Evolutionary conservation across 768 basidiomycete species (phyloP), one percentile per base, ranked within the genome.

Genomic region (Candolleomyces aberdarensis): DNA sequence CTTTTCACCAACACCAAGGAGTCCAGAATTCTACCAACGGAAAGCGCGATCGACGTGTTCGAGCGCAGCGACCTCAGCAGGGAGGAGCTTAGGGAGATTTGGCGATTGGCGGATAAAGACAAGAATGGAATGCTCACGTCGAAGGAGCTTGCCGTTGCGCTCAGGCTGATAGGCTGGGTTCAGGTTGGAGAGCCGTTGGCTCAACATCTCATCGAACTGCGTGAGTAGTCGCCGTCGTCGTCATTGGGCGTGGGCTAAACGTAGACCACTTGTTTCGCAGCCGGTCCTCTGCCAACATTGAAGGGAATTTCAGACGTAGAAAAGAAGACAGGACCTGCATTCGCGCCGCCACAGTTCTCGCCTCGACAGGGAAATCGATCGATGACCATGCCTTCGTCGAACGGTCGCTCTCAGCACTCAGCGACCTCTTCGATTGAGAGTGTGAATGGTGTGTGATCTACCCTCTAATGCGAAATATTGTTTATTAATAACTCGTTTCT

Each of bases 141-240:
- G 26, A 57, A 44, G 50, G 63, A 64, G 41, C 44, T 64, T 44
- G 63, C 63, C n/a, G 58, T 64, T 31, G 63, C 59, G 13, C 56
- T 64, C 7, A 49, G 63, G 47, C 26, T 64, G 36, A 64, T 64
- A 20, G 63, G 63, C 6, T 64, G 63, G 63, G 59, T 60, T n/a
- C 63, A 64, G 53, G 60, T 60, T 9, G 63, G 63, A 26, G 61
- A 64, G 32, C 59, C 19, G 41, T 61, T 22, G 46, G 51, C 48
- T 49, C 52, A 6, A 5, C 29, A 61, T 48, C 52, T 61, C 39
- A 40, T 64, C 52, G 61, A 64, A 31, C 57, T 64, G 29, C 59
- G 63, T 58, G 17, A 26, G 48, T 55, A n/a, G 5, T 19, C 8
- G n/a, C 5, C 19, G 22, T 39, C 20, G 3, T 22, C 15, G 13